A percentile compares a stretch with the other conserved stretches of the same genome.
phyloP scores from a whole-genome alignment of 352 stramenopile species.

The Pythium biforme region DNA sequence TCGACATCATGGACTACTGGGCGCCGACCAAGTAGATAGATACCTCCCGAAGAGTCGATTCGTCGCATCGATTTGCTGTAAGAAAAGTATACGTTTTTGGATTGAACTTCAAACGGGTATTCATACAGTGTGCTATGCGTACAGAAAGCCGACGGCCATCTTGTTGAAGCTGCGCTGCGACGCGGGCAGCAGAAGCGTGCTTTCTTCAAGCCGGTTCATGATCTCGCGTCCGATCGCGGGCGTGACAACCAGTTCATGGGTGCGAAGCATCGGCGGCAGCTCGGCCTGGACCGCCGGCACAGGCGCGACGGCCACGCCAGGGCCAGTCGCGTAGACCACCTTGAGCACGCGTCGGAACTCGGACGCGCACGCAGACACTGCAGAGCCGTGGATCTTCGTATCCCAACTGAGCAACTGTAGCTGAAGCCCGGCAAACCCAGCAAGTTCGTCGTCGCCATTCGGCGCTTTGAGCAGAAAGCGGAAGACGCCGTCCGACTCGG shows the following conservation, averaged over 20 bases:
- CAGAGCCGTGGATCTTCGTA: constrained; percentile 45
- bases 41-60: too few species aligned
- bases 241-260: constrained; percentile 37
- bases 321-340: constrained; percentile 42
- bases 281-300: background rate
- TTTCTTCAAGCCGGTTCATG: constrained; percentile 37
- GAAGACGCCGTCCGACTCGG: constrained; percentile 73
- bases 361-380: background rate
- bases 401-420: constrained; percentile 78
- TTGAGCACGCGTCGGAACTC: constrained; percentile 66
- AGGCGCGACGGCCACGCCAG: background rate
- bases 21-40: constrained; percentile 40
- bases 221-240: constrained; percentile 35
- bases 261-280: constrained; percentile 25
- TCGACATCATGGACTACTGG: constrained; percentile 98
- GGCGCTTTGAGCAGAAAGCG: constrained; percentile 42
- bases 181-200: constrained; percentile 43
- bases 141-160: constrained; percentile 61
- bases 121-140: constrained; percentile 23
- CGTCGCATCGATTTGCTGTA: too few species aligned
- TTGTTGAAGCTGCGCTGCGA: constrained; percentile 55
- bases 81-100: background rate
- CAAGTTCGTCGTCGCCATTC: background rate
- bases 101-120: too few species aligned
- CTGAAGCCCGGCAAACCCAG: constrained; percentile 21